Evolutionary conservation across 129 eudicot genomes (phyloP).

Genomic region (Centella asiatica): DNA sequence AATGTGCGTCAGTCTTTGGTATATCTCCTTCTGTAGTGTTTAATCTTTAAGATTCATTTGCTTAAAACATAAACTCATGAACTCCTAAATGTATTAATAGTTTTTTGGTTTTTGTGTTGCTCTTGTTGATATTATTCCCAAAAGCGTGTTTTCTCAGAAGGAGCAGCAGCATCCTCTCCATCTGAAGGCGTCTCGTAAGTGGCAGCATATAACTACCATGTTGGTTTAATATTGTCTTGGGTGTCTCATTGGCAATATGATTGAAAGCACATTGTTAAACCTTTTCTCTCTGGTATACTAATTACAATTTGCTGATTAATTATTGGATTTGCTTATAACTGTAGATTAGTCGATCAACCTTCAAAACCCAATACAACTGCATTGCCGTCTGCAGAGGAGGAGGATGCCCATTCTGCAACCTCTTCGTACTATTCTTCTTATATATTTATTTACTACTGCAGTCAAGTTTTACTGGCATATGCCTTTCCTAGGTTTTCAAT

Average conservation of each 20-base stretch:
- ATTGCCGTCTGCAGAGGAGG: constrained; percentile 3
- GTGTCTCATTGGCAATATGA: neutral
- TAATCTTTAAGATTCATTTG: neutral
- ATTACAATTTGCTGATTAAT: neutral
- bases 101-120: constrained; percentile 8
- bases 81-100: too few species aligned
- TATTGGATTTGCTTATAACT: neutral
- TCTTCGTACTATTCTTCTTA: neutral
- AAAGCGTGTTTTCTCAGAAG: constrained; percentile 30
- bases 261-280: too few species aligned
- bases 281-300: too few species aligned
- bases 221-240: neutral
- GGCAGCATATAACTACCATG: constrained; percentile 6
- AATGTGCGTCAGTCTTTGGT: constrained; percentile 41
- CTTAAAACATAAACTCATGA: neutral
- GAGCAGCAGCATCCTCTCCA: constrained; percentile 26
- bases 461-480: neutral
- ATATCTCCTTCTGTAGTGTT: constrained; percentile 1
- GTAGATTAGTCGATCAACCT: neutral
- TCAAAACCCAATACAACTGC: neutral
- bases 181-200: constrained; percentile 55
- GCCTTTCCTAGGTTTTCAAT: too few species aligned
- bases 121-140: constrained; percentile 34
- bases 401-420: constrained; percentile 1
- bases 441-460: neutral